Percentiles rank a stretch among this genome's conserved stretches.
These are phyloP conservation scores for Colletotrichum orchidophilum DNA, from an alignment of 2,329 filamentous ascomycete genomes.

Conservation along the genomic window DNA sequence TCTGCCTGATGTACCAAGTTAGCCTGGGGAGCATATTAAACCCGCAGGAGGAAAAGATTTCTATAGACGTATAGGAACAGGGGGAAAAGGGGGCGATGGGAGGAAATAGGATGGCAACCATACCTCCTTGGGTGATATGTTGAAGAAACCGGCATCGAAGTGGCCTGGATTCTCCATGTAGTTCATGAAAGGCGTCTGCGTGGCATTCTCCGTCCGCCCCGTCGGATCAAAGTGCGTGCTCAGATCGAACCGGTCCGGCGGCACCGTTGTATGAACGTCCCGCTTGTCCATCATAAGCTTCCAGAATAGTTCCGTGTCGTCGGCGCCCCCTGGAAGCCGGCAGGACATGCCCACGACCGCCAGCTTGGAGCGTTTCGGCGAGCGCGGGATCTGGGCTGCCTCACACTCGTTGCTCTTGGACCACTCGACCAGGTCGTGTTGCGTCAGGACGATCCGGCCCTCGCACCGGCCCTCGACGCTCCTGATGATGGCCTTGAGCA, in stretches of 20 bases:
- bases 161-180: conserved; percentile 35
- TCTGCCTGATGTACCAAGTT: neutral
- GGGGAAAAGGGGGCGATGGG: neutral
- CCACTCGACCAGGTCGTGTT: neutral
- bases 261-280: conserved; percentile 35
- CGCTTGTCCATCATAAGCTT: conserved; percentile 43
- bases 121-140: conserved; percentile 39
- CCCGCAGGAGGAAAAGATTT: neutral
- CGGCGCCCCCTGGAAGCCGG: conserved; percentile 47
- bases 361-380: conserved; percentile 31
- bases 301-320: conserved; percentile 46
- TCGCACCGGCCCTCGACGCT: neutral
- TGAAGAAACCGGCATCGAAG: conserved; percentile 53
- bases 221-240: conserved; percentile 36
- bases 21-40: neutral
- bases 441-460: neutral
- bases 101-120: neutral
- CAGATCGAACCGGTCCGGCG: conserved; percentile 35
- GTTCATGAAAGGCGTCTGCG: neutral
- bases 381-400: neutral
- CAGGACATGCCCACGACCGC: conserved; percentile 51
- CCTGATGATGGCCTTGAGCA: neutral
- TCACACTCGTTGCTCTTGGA: neutral
- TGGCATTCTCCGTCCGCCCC: conserved; percentile 30
- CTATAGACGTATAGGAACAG: neutral